These are phyloP conservation scores for Pseudocercospora fuligena DNA, from an alignment of 2,329 filamentous ascomycete species.

Conservation along the genomic window DNA sequence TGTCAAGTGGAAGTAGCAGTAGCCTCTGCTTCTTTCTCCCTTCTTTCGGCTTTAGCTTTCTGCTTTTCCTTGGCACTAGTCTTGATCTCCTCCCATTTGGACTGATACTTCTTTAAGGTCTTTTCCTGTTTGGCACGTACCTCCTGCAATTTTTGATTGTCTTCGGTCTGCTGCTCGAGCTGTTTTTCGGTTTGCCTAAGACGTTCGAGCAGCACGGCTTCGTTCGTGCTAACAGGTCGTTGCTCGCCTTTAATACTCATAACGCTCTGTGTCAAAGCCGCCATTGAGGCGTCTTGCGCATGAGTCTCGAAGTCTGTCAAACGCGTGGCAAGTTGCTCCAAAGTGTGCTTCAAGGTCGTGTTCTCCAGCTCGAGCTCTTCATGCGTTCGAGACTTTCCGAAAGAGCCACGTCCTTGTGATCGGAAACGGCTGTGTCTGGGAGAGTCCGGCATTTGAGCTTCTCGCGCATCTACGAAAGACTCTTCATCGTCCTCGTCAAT, in stretches of 20 bases:
- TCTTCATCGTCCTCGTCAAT: constrained; percentile 67
- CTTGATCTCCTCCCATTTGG: constrained; percentile 72
- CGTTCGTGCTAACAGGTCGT: constrained; percentile 57
- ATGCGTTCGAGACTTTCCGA: constrained; percentile 64
- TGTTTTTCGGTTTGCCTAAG: constrained; percentile 64
- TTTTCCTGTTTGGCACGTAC: constrained; percentile 66
- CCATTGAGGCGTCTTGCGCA: constrained; percentile 74
- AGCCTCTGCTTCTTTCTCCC: constrained; percentile 13
- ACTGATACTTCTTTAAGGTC: constrained; percentile 68
- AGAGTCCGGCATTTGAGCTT: constrained; percentile 59
- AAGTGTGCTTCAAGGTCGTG: constrained; percentile 77
- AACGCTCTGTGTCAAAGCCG: constrained; percentile 82
- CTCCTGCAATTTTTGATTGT: constrained; percentile 64
- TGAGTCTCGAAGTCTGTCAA: constrained; percentile 94
- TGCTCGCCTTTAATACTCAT: constrained; percentile 49
- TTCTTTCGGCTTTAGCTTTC: constrained; percentile 28
- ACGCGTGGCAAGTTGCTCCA: constrained; percentile 83
- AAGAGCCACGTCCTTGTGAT: constrained; percentile 45
- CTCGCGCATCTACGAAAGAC: constrained; percentile 86
- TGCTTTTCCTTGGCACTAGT: constrained; percentile 57
- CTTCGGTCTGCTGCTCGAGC: constrained; percentile 59
- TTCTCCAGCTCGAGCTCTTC: constrained; percentile 93
- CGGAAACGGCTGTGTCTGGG: constrained; percentile 45
- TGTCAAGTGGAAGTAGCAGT: background rate
- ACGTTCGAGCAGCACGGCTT: constrained; percentile 52